These are phyloP conservation scores for Phtheirospermum japonicum DNA, from an alignment of 257 asterid genomes.

Conservation along the genomic window DNA sequence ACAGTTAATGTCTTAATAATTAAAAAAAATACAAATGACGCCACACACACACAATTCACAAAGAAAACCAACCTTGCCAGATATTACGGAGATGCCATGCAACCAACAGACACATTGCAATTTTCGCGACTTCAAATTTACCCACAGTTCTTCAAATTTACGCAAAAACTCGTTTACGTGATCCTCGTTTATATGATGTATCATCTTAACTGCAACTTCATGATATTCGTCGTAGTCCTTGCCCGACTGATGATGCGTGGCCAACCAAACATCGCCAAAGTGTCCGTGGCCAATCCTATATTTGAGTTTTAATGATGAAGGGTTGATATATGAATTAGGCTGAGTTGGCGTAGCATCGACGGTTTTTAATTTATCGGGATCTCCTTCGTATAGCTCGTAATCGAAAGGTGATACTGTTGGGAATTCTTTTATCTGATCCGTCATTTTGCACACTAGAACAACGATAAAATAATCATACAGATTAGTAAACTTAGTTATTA, in stretches of 20 bases:
- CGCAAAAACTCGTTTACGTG: constrained; percentile 32
- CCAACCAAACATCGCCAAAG: constrained; percentile 73
- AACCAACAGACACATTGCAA: constrained; percentile 57
- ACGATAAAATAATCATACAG: background rate
- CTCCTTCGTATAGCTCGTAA: constrained; percentile 38
- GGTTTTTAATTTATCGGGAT: constrained; percentile 33
- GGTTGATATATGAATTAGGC: constrained; percentile 39
- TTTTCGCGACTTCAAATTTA: constrained; percentile 34
- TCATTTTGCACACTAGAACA: constrained; percentile 27
- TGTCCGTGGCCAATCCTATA: constrained; percentile 64
- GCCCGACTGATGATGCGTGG: constrained; percentile 58
- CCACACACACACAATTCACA: background rate
- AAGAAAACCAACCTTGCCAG: constrained; percentile 33
- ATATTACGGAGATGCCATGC: constrained; percentile 51
- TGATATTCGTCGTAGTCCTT: constrained; percentile 56
- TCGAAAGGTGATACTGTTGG: constrained; percentile 29
- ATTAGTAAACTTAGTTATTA: background rate
- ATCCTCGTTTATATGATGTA: constrained; percentile 48
- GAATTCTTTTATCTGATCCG: constrained; percentile 24
- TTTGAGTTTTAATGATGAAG: constrained; percentile 47
- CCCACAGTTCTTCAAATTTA: constrained; percentile 45
- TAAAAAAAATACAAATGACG: background rate
- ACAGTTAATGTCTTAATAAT: background rate
- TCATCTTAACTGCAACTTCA: constrained; percentile 63
- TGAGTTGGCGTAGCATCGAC: constrained; percentile 34